These are phyloP conservation scores for Suillus brevipes DNA, from an alignment of 768 basidiomycete genomes.

Conservation along the genomic window DNA sequence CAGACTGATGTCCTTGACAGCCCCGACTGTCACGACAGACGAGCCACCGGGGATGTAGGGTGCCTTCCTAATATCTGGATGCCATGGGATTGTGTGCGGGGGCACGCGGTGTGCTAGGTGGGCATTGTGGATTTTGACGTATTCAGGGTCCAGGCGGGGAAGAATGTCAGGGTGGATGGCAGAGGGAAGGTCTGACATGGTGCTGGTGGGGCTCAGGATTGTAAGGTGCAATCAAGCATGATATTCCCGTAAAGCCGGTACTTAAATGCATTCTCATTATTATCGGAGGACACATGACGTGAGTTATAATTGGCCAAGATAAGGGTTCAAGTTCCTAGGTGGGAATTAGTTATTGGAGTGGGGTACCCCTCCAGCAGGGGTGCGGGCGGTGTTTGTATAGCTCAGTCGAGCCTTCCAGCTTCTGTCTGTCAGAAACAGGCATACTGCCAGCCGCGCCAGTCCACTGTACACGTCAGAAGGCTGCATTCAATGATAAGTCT, in stretches of 20 bases:
- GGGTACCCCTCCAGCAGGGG: no score
- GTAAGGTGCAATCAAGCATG: neutral
- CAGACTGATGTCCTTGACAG: constrained; percentile 49
- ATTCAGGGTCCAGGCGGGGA: constrained; percentile 60
- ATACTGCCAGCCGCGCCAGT: no score
- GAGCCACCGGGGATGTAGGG: constrained; percentile 58
- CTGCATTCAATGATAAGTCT: neutral
- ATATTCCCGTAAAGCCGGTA: neutral
- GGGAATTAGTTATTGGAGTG: no score
- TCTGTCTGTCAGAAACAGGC: no score
- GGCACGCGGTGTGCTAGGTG: constrained; percentile 45
- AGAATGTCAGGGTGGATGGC: constrained; percentile 64
- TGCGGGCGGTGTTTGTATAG: no score
- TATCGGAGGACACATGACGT: neutral
- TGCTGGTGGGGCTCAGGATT: neutral
- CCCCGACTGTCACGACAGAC: constrained; percentile 54
- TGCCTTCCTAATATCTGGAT: constrained; percentile 50
- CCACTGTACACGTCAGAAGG: no score
- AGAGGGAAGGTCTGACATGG: constrained; percentile 32
- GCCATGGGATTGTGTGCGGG: constrained; percentile 61
- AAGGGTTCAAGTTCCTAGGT: neutral
- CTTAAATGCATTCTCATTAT: neutral
- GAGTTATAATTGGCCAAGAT: neutral
- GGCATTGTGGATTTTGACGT: constrained; percentile 56
- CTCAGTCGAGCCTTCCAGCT: no score